phyloP scores from a whole-genome alignment of 2,329 filamentous ascomycete genomes.

The Exserohilum turcica region DNA sequence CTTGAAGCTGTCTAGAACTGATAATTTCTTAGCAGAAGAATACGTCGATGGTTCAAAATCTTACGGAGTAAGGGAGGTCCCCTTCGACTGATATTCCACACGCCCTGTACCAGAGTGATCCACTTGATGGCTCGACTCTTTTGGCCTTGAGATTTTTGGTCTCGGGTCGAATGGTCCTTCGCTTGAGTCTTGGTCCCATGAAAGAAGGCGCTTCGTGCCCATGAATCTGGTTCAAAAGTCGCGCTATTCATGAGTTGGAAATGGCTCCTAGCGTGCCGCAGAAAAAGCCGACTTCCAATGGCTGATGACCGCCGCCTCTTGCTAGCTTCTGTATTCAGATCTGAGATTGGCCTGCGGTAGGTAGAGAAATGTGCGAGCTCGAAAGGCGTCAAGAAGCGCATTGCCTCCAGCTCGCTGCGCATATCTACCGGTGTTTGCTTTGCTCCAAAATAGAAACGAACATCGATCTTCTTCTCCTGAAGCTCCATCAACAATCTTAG shows the following conservation, averaged over 20 bases:
- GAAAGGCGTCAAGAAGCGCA: conserved; percentile 2
- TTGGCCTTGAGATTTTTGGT: background rate
- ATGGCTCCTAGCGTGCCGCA: conserved; percentile 11
- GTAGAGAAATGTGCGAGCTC: conserved; percentile 2
- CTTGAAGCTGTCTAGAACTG: conserved; percentile 3
- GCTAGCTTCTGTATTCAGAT: conserved; percentile 5
- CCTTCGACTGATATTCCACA: background rate
- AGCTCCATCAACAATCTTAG: conserved; percentile 4
- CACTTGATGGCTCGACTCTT: background rate
- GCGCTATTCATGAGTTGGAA: conserved; percentile 16
- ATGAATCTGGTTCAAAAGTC: conserved; percentile 7
- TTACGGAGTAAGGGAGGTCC: conserved; percentile 6
- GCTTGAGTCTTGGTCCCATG: background rate
- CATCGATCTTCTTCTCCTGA: conserved; percentile 3
- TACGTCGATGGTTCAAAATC: background rate
- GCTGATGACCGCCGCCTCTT: background rate
- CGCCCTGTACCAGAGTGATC: background rate
- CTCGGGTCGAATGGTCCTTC: background rate
- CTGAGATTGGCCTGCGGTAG: background rate
- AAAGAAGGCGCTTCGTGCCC: conserved; percentile 16
- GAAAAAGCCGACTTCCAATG: conserved; percentile 7
- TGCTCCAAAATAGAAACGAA: conserved; percentile 8
- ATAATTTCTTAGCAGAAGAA: background rate
- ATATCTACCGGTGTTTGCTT: conserved; percentile 4
- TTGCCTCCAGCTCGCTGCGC: conserved; percentile 5